Base-by-base conservation (phyloP, 2,329 filamentous ascomycete genomes). In the Bipolaris victoriae region DNA sequence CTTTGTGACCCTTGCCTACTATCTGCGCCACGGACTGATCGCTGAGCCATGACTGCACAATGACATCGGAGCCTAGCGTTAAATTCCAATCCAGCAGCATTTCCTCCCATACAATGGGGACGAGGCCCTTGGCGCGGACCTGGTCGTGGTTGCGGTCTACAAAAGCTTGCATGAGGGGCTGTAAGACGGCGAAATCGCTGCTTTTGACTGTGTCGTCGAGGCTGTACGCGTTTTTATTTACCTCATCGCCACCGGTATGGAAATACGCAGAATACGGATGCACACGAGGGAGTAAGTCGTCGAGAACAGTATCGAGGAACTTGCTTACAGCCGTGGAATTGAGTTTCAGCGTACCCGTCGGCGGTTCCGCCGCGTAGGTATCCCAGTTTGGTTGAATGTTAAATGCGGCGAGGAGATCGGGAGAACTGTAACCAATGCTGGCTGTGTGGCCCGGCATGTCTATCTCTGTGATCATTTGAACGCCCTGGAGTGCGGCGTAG, bases 171-270 rank as follows among this genome's bases (percentile, higher is more conserved):
- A 97, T 83, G 20, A 95, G 82, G 1, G 92, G 90, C 69, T 86
- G 83, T 36, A 96, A 79, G 13, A 94, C 83, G 1, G 79, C 76
- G 0, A 82, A 79, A 52, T 87, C 80, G 71, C 89, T 91, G 31
- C 88, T 90, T 5, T 82, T 76, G 36, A 96, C 86, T 1, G 86
- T 89, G 4, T 75, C 66, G 71, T 96, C 92, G 10, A 94, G 83
- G 39, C 80, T 80, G 70, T 91, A 93, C 50, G 88, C 85, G 67
- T 93, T 88, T 60, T 82, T 82, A 76, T 95, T 94, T 60, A 96
- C 86, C 79, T 96, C 92, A 69, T 96, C 92, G 52, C 92, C 92
- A 43, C 92, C 92, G 1, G 90, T 90, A 78, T 96, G 92, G 80
- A 94, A 96, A 78, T 94, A 86, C 6, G 86, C 79, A 2, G 88